Evolutionary conservation across 129 eudicot genomes (phyloP).

Genomic region (Logfia minima): DNA sequence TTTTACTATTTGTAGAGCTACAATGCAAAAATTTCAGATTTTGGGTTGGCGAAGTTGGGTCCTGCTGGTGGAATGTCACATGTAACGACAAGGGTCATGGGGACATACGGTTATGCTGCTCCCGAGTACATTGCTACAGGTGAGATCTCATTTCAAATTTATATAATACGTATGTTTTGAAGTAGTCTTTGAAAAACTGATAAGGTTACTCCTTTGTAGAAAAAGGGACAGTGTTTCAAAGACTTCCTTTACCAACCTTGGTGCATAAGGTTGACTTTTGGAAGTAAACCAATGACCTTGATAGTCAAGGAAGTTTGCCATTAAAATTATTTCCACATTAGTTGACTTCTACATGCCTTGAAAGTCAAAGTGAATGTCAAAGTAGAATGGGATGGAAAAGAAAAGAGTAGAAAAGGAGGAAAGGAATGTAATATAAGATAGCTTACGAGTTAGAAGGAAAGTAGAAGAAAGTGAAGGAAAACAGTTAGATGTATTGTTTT

Average conservation of each 20-base stretch:
- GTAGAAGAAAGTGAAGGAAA: no score
- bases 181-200: background rate
- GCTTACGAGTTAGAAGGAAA: no score
- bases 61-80: slow-evolving; percentile 73
- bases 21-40: slow-evolving; percentile 83
- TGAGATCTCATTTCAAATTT: slow-evolving; percentile 30
- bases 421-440: no score
- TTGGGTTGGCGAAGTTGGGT: slow-evolving; percentile 82
- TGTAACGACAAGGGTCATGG: slow-evolving; percentile 80
- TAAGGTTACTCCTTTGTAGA: background rate
- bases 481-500: no score
- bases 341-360: background rate
- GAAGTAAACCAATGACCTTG: background rate
- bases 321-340: background rate
- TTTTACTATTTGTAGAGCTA: slow-evolving; percentile 46
- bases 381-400: no score
- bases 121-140: slow-evolving; percentile 95
- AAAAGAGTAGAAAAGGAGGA: no score
- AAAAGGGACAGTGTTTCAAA: background rate
- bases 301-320: slow-evolving; percentile 6
- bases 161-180: background rate
- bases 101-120: slow-evolving; percentile 90
- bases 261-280: background rate
- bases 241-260: background rate
- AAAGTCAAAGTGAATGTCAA: background rate